These are phyloP conservation scores for Linanthus parryae DNA, from an alignment of 148 eudicot species.

Conservation along the genomic window DNA sequence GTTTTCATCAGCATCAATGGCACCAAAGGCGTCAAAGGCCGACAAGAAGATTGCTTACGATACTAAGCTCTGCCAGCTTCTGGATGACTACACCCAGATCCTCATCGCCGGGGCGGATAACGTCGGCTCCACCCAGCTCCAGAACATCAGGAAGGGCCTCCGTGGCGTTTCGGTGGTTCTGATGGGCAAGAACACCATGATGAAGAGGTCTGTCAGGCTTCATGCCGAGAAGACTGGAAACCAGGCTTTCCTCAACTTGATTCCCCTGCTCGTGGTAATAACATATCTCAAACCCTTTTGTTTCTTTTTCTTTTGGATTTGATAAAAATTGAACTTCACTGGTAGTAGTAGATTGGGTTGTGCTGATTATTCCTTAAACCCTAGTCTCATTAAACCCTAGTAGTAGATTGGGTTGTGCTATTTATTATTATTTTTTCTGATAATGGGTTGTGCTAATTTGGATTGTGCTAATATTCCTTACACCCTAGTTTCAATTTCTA, in stretches of 20 bases:
- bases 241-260: slow-evolving; percentile 6
- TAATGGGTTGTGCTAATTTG: too few relatives aligned
- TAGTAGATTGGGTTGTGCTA: too few relatives aligned
- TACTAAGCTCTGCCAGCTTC: slow-evolving; percentile 26
- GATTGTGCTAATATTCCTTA: too few relatives aligned
- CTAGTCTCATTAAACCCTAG: too few relatives aligned
- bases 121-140: slow-evolving; percentile 11
- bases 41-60: slow-evolving; percentile 38
- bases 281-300: too few relatives aligned
- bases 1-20: too few relatives aligned
- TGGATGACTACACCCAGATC: slow-evolving; percentile 36
- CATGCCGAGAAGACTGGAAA: slow-evolving; percentile 23
- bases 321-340: too few relatives aligned
- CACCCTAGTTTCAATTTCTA: too few relatives aligned
- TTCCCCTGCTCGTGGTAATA: slow-evolving; percentile 31
- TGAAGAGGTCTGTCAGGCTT: slow-evolving; percentile 15
- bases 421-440: too few relatives aligned
- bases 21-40: slow-evolving; percentile 21
- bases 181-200: slow-evolving; percentile 14
- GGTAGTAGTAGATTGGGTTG: too few relatives aligned
- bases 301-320: too few relatives aligned
- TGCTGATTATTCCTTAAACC: too few relatives aligned
- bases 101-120: slow-evolving; percentile 31
- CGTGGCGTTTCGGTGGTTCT: slow-evolving; percentile 4
- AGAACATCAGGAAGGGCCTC: slow-evolving; percentile 28